A percentile compares a stretch with the other conserved stretches of the same genome.
Evolutionary conservation across 331 rosid species (phyloP).

Genomic region (Malus hybrid): DNA sequence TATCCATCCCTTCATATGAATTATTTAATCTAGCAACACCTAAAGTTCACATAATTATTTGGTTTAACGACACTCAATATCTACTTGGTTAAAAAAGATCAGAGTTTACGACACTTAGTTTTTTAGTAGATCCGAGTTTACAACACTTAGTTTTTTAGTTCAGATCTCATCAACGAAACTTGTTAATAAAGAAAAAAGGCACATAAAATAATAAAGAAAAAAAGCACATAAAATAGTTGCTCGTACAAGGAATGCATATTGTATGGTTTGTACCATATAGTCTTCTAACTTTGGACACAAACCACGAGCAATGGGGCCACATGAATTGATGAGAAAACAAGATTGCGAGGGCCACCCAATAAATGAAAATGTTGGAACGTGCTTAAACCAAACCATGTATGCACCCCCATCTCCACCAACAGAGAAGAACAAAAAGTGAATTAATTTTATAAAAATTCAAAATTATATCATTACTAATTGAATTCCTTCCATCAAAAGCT

Average conservation of each 20-base stretch:
- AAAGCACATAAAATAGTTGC: not conserved
- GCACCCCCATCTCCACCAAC: not conserved
- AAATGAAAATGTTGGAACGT: conserved; percentile 1
- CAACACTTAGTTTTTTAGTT: not conserved
- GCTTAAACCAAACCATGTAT: not conserved
- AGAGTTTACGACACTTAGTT: no score
- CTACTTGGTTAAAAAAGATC: no score
- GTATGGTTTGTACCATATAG: not conserved
- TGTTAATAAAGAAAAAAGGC: not conserved
- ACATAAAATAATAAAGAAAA: no score
- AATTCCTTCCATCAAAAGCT: not conserved
- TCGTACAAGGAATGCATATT: not conserved
- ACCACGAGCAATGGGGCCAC: not conserved
- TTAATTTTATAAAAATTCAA: not conserved
- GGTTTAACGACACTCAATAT: not conserved
- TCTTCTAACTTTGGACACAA: not conserved
- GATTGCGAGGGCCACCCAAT: not conserved
- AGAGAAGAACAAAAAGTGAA: no score
- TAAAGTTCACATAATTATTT: not conserved
- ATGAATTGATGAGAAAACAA: no score
- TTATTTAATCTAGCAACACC: not conserved
- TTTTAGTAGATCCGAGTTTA: no score
- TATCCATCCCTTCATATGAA: no score
- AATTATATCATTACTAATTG: not conserved
- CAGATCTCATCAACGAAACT: not conserved